A percentile compares a stretch with the other conserved stretches of the same genome.
These are phyloP conservation scores for Annulohypoxylon stygium DNA, from an alignment of 495 filamentous ascomycete species.

Conservation along the genomic window DNA sequence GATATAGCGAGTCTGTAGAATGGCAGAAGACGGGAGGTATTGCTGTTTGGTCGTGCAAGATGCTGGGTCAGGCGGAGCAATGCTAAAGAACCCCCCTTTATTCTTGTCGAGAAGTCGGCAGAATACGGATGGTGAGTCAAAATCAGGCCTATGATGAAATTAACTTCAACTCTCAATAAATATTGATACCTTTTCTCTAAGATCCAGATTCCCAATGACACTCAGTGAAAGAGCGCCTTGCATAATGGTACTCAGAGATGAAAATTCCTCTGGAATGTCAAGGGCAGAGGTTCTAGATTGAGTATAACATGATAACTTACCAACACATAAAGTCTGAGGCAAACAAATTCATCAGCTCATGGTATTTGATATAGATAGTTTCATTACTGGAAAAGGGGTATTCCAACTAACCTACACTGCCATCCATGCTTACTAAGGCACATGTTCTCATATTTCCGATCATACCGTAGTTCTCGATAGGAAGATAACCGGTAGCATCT, in stretches of 20 bases:
- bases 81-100: slow-evolving; percentile 77
- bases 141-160: slow-evolving; percentile 67
- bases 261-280: not conserved
- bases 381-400: not conserved
- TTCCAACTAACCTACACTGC: slow-evolving; percentile 62
- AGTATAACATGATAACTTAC: slow-evolving; percentile 53
- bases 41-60: slow-evolving; percentile 73
- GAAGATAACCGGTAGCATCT: slow-evolving; percentile 63
- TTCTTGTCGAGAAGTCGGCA: slow-evolving; percentile 76
- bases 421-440: slow-evolving; percentile 77
- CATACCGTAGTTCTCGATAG: slow-evolving; percentile 81
- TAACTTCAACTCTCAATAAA: slow-evolving; percentile 20
- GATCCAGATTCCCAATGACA: not conserved
- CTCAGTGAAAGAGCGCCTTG: not conserved
- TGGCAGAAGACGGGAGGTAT: slow-evolving; percentile 77
- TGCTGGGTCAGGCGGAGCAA: slow-evolving; percentile 61
- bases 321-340: slow-evolving; percentile 78
- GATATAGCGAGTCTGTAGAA: slow-evolving; percentile 78
- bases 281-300: not conserved
- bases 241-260: not conserved
- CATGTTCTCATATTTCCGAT: slow-evolving; percentile 85
- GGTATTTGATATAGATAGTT: not conserved
- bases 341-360: slow-evolving; percentile 25
- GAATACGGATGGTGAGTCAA: slow-evolving; percentile 75
- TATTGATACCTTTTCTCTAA: not conserved